Evolutionary conservation across 2,329 filamentous ascomycete species (phyloP).

Genomic region (Penicillium hordei): DNA sequence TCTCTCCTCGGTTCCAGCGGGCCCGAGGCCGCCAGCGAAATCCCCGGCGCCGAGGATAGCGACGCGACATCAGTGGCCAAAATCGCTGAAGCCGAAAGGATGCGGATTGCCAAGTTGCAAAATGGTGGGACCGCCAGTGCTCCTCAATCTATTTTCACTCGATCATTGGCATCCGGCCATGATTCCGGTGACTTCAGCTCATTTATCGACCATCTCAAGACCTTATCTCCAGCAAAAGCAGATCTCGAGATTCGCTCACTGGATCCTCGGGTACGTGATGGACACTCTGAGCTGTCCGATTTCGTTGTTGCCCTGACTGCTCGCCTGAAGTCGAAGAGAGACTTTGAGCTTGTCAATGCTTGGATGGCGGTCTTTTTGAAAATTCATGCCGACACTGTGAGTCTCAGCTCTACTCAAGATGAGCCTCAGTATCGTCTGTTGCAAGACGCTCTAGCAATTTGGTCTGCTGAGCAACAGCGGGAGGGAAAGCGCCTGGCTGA

Average conservation of each 20-base stretch:
- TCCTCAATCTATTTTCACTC: conserved; percentile 45
- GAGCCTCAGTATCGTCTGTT: conserved; percentile 49
- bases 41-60: conserved; percentile 29
- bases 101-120: conserved; percentile 69
- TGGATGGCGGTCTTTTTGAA: conserved; percentile 96
- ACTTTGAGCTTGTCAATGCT: conserved; percentile 91
- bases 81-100: conserved; percentile 52
- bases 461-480: conserved; percentile 69
- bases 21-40: conserved; percentile 23
- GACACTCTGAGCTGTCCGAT: conserved; percentile 67
- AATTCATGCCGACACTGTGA: conserved; percentile 67
- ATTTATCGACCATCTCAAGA: conserved; percentile 77
- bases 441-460: conserved; percentile 62
- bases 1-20: conserved; percentile 28
- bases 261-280: conserved; percentile 44
- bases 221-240: conserved; percentile 77
- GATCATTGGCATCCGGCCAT: conserved; percentile 48
- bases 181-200: conserved; percentile 60
- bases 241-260: conserved; percentile 90
- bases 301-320: conserved; percentile 81
- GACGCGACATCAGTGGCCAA: conserved; percentile 32
- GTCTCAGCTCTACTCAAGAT: conserved; percentile 47
- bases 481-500: conserved; percentile 71
- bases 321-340: conserved; percentile 65
- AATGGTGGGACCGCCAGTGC: conserved; percentile 41